phyloP scores from a whole-genome alignment of 2,329 filamentous ascomycete species.

The Microsporum canis region DNA sequence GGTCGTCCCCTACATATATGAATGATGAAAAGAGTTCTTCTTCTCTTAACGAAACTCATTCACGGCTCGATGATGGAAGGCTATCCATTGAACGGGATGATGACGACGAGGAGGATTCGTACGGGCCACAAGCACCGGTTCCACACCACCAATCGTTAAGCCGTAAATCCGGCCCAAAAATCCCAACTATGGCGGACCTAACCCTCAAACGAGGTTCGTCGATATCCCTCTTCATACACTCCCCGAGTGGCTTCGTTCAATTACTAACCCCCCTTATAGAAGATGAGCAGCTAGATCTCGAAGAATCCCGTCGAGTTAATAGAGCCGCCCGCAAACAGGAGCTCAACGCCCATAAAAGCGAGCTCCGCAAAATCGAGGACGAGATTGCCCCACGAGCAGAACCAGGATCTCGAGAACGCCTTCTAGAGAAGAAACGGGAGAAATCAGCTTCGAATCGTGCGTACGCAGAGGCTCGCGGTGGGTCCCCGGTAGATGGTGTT shows the following conservation, averaged over 20 bases:
- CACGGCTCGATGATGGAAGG: background rate
- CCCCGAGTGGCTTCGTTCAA: slow-evolving; percentile 5
- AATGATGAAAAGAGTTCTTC: background rate
- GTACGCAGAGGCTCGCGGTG: slow-evolving; percentile 52
- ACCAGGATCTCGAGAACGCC: slow-evolving; percentile 67
- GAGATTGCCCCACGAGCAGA: slow-evolving; percentile 76
- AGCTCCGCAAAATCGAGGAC: slow-evolving; percentile 40
- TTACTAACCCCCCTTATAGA: slow-evolving; percentile 21
- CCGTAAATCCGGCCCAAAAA: slow-evolving; percentile 42
- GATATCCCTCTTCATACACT: slow-evolving; percentile 8
- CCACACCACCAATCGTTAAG: background rate
- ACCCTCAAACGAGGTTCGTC: slow-evolving; percentile 40
- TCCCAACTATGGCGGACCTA: slow-evolving; percentile 65
- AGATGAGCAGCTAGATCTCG: slow-evolving; percentile 36
- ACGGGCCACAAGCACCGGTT: slow-evolving; percentile 43
- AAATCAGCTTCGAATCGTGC: slow-evolving; percentile 59
- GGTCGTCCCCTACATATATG: background rate
- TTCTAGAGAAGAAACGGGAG: slow-evolving; percentile 73
- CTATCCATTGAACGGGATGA: slow-evolving; percentile 19
- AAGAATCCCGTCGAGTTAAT: slow-evolving; percentile 52
- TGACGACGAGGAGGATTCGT: slow-evolving; percentile 52
- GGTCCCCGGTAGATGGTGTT: slow-evolving; percentile 55
- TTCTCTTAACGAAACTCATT: background rate
- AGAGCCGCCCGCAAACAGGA: slow-evolving; percentile 56
- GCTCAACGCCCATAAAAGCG: slow-evolving; percentile 35